Base-by-base conservation (phyloP, 2,329 filamentous ascomycete genomes). In the Cladosporium sp. region DNA sequence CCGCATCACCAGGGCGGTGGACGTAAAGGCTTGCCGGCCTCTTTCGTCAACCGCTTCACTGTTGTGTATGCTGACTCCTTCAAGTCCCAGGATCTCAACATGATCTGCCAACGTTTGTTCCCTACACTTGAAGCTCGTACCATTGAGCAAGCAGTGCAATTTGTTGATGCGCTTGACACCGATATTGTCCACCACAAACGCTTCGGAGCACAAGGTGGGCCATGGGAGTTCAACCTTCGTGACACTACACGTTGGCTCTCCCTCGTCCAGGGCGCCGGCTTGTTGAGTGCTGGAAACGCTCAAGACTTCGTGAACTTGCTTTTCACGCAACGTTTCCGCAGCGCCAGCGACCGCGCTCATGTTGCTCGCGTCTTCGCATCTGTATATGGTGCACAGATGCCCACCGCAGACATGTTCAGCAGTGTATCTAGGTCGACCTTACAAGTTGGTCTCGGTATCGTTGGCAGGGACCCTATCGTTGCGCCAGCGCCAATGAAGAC, bases 21-120 rank as follows among this genome's bases (percentile, higher is more conserved):
- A 11, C 88, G 95, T 72, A 99, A 99, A 79, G 95, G 95, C 47
- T 82, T 99, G 41, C 95, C 95, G 1, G 91, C 91, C 66, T 98
- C 95, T 0, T 99, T 99, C 74, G 95, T 99, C 68, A 98, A 99
- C 77, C 91, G 96, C 55, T 99, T 99, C 77, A 95, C 96, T 44
- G 94, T 99, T 21, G 96, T 99, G 0, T 98, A 98, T 79, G 93
- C 95, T 66, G 95, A 99, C 74, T 87, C 93, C 4, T 95, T 99
- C 76, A 90, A 86, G 18, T 84, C 90, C 30, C 86, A 92, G 36
- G 95, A 99, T 80, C 80, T 99, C 67, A 85, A 90, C 67, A 82
- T 90, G 57, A 98, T 99, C 69, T 96, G 93, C 57, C 83, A 85
- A 30, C 90, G 90, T 71, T 88, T 91, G 68, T 97, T 92, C 74